These are phyloP conservation scores for Nakaseomyces delphensis DNA, from an alignment of 1,139 yeast genomes.

Conservation along the genomic window DNA sequence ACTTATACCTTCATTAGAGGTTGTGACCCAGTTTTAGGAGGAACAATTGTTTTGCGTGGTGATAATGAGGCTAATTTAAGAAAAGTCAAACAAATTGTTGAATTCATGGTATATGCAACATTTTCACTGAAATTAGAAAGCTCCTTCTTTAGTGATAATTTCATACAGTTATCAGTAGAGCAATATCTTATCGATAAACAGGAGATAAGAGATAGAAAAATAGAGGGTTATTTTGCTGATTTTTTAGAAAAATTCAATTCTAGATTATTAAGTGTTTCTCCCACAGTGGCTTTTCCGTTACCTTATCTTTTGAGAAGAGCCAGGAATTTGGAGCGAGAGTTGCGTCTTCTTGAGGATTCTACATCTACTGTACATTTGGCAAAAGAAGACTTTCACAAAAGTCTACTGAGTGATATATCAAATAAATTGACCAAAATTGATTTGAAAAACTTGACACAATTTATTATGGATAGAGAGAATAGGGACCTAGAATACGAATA, in stretches of 20 bases:
- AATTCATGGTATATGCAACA: slow-evolving; percentile 68
- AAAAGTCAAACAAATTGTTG: slow-evolving; percentile 68
- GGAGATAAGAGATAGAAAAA: slow-evolving; percentile 9
- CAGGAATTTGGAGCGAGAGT: slow-evolving; percentile 43
- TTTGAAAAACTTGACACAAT: slow-evolving; percentile 27
- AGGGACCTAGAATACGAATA: slow-evolving; percentile 33
- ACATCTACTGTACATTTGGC: slow-evolving; percentile 21
- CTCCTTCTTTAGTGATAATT: slow-evolving; percentile 68
- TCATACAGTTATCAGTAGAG: slow-evolving; percentile 41
- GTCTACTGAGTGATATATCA: slow-evolving; percentile 20
- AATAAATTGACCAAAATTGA: slow-evolving; percentile 28
- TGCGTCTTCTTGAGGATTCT: slow-evolving; percentile 32
- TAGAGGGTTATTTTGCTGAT: slow-evolving; percentile 36
- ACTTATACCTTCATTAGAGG: slow-evolving; percentile 75
- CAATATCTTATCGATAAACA: slow-evolving; percentile 24
- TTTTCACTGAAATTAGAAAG: slow-evolving; percentile 76
- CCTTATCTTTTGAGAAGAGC: slow-evolving; percentile 56
- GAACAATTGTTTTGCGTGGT: slow-evolving; percentile 78
- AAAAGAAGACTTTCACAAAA: slow-evolving; percentile 24
- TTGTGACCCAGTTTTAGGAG: slow-evolving; percentile 64
- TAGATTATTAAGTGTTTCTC: slow-evolving; percentile 60
- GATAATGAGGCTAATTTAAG: slow-evolving; percentile 51
- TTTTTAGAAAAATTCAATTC: slow-evolving; percentile 45
- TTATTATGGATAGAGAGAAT: slow-evolving; percentile 33
- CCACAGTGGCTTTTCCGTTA: slow-evolving; percentile 58